phyloP scores from a whole-genome alignment of 805 yeast genomes.

The Groenewaldozyma salmanticensis region DNA sequence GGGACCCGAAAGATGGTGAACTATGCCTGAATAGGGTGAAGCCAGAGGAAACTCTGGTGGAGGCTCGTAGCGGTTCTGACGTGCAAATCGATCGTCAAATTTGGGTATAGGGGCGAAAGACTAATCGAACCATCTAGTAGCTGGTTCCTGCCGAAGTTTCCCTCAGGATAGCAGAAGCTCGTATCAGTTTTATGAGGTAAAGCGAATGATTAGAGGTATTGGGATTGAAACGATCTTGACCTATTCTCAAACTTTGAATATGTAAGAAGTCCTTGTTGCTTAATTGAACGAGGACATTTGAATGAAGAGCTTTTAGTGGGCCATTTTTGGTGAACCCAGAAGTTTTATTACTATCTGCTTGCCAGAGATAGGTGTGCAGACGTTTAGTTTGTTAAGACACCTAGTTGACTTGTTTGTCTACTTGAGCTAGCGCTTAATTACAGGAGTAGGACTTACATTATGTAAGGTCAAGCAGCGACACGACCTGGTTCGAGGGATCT shows the following conservation, averaged over 20 bases:
- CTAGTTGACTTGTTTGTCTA: too few relatives aligned
- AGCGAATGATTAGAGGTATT: constrained; percentile 35
- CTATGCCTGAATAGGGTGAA: constrained; percentile 38
- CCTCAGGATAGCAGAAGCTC: constrained; percentile 36
- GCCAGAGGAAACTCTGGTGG: constrained; percentile 39
- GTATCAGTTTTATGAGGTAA: constrained; percentile 35
- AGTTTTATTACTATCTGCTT: too few relatives aligned
- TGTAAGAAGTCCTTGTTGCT: constrained; percentile 35
- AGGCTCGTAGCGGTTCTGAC: constrained; percentile 39
- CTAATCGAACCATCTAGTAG: constrained; percentile 37
- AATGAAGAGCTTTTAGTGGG: constrained; percentile 38
- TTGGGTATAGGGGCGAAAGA: constrained; percentile 38
- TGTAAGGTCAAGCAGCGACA: too few relatives aligned
- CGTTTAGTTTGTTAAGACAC: too few relatives aligned
- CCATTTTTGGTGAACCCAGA: constrained; percentile 39
- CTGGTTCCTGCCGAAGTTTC: constrained; percentile 38
- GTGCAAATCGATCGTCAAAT: constrained; percentile 38
- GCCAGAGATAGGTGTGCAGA: too few relatives aligned
- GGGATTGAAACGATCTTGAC: constrained; percentile 33
- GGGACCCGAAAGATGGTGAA: constrained; percentile 39
- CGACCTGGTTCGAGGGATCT: too few relatives aligned
- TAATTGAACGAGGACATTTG: constrained; percentile 34
- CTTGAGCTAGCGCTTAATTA: too few relatives aligned
- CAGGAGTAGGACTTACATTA: too few relatives aligned
- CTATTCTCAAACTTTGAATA: constrained; percentile 36